Evolutionary conservation across 306 rosid genomes (phyloP).

Genomic region (Vachellia collinsii): DNA sequence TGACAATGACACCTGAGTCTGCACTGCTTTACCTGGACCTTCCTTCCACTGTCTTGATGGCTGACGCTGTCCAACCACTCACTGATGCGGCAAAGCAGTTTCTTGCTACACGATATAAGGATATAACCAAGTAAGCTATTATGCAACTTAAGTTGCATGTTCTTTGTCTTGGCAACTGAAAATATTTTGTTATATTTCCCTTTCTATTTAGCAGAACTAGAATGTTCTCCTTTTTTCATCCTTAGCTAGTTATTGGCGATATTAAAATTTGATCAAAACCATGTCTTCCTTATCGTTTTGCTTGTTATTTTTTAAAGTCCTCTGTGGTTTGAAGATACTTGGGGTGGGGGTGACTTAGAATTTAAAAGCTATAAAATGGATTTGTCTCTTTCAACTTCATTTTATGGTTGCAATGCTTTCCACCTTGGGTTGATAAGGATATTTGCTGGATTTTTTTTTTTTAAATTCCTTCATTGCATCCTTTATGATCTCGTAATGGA

Average conservation of each 20-base stretch:
- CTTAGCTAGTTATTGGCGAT: background rate
- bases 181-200: background rate
- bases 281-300: background rate
- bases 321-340: background rate
- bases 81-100: constrained; percentile 91
- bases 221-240: background rate
- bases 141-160: background rate
- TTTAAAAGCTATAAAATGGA: background rate
- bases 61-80: constrained; percentile 89
- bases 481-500: background rate
- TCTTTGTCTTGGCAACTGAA: background rate
- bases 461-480: background rate
- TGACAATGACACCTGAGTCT: constrained; percentile 90
- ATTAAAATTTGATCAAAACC: background rate
- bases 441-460: background rate
- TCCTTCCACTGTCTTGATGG: constrained; percentile 90
- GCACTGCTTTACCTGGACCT: constrained; percentile 95
- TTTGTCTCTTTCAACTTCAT: background rate
- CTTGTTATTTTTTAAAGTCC: background rate
- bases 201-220: background rate
- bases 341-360: background rate
- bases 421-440: constrained; percentile 15
- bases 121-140: constrained; percentile 72
- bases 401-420: background rate
- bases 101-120: constrained; percentile 84